Conservation (phyloP, 1,139 yeast genomes). For the Scheffersomyces segobiensis region DNA sequence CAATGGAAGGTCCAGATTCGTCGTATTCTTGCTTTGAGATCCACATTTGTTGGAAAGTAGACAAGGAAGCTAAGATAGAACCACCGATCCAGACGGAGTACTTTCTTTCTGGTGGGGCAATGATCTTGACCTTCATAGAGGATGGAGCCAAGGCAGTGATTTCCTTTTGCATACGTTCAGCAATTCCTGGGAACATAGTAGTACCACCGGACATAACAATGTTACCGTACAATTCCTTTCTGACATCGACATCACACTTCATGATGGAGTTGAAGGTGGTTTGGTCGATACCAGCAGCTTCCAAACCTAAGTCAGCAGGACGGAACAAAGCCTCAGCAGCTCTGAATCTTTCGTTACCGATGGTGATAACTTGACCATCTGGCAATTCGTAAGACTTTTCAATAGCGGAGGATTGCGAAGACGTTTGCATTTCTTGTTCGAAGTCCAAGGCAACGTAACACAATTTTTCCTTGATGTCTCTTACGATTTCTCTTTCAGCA, state of each 20-base stretch:
- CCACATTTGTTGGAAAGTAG: slow-evolving; percentile 99
- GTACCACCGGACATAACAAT: slow-evolving; percentile 99
- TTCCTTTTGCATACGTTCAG: slow-evolving; percentile 99
- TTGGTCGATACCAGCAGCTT: slow-evolving; percentile 99
- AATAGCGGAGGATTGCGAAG: slow-evolving; percentile 96
- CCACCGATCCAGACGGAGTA: slow-evolving; percentile 99
- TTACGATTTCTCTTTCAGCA: slow-evolving; percentile 99
- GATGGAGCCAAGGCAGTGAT: slow-evolving; percentile 99
- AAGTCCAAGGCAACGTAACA: slow-evolving; percentile 97
- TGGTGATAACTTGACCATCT: slow-evolving; percentile 99
- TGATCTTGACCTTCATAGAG: slow-evolving; percentile 98
- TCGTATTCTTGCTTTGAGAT: slow-evolving; percentile 99
- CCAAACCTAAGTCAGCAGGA: slow-evolving; percentile 96
- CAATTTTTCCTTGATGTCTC: slow-evolving; percentile 98
- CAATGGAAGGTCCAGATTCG: slow-evolving; percentile 99
- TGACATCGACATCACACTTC: slow-evolving; percentile 99
- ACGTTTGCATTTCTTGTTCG: slow-evolving; percentile 98
- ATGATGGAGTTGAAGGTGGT: slow-evolving; percentile 98
- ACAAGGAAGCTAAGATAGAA: slow-evolving; percentile 96
- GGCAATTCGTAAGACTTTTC: slow-evolving; percentile 99
- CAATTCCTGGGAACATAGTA: slow-evolving; percentile 99
- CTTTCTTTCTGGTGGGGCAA: slow-evolving; percentile 99
- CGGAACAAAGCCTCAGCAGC: slow-evolving; percentile 99
- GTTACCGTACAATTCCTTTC: slow-evolving; percentile 98
- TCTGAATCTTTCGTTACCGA: slow-evolving; percentile 99